phyloP scores from a whole-genome alignment of 2,329 filamentous ascomycete genomes.

The Whalleya microplaca region DNA sequence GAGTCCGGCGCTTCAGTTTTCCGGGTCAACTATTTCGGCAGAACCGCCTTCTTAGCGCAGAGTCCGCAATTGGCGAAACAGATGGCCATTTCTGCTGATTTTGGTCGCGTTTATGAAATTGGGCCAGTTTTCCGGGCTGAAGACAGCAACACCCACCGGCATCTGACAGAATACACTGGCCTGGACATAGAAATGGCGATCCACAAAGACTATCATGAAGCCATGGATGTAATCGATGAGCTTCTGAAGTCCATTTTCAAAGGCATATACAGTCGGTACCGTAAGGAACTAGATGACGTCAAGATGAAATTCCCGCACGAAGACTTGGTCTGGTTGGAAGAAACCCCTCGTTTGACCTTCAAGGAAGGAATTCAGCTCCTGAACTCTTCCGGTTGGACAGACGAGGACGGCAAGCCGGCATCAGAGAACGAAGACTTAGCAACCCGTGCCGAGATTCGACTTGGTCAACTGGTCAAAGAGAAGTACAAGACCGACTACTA shows the following conservation, averaged over 20 bases:
- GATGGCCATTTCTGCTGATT: slow-evolving; percentile 88
- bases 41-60: slow-evolving; percentile 85
- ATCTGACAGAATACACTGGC: slow-evolving; percentile 93
- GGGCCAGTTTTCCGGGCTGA: slow-evolving; percentile 91
- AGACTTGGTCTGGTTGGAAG: slow-evolving; percentile 83
- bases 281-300: slow-evolving; percentile 74
- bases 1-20: slow-evolving; percentile 93
- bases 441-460: slow-evolving; percentile 83
- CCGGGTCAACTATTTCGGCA: slow-evolving; percentile 87
- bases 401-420: slow-evolving; percentile 74
- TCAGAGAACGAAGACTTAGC: slow-evolving; percentile 79
- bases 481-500: slow-evolving; percentile 91
- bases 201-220: slow-evolving; percentile 86
- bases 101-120: slow-evolving; percentile 86
- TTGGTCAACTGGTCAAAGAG: slow-evolving; percentile 83
- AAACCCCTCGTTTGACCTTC: slow-evolving; percentile 83
- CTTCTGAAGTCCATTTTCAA: slow-evolving; percentile 81
- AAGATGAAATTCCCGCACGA: slow-evolving; percentile 85
- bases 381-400: slow-evolving; percentile 74
- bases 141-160: slow-evolving; percentile 93
- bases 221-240: slow-evolving; percentile 75
- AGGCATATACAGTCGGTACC: slow-evolving; percentile 69
- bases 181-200: slow-evolving; percentile 93
- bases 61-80: slow-evolving; percentile 93
- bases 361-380: slow-evolving; percentile 79